These are phyloP conservation scores for Triticum dicoccoides DNA, from an alignment of 176 grass and related monocot species.

Conservation along the genomic window DNA sequence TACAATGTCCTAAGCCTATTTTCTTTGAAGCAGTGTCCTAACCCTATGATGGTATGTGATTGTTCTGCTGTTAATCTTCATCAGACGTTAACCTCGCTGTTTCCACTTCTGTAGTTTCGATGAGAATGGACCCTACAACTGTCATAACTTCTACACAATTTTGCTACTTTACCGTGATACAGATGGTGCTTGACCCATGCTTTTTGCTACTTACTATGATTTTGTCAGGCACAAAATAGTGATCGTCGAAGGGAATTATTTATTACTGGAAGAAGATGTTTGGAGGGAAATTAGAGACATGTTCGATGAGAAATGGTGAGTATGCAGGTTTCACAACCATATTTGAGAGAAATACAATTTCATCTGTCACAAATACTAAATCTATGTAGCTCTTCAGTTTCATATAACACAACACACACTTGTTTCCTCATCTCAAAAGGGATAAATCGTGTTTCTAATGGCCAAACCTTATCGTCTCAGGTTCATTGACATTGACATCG, in stretches of 20 bases:
- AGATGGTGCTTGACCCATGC: neutral
- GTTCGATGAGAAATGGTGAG: constrained; percentile 96
- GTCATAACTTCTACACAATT: neutral
- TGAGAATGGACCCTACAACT: neutral
- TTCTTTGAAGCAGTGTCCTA: neutral
- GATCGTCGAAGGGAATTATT: constrained; percentile 88
- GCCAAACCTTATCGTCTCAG: constrained; percentile 25
- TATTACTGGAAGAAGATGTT: constrained; percentile 66
- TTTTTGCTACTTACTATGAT: constrained; percentile 6
- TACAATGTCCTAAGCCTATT: neutral
- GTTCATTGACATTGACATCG: constrained; percentile 92
- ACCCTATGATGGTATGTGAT: neutral
- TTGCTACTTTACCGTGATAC: neutral
- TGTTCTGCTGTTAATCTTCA: neutral
- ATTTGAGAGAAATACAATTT: neutral
- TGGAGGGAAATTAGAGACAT: constrained; percentile 73
- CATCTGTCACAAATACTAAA: neutral
- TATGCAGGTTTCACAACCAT: neutral
- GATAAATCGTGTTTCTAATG: constrained; percentile 22
- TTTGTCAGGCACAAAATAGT: constrained; percentile 80
- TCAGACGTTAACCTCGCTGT: neutral
- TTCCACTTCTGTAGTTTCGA: neutral
- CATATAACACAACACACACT: neutral
- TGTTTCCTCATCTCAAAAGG: neutral
- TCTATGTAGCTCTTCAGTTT: neutral